Evolutionary conservation across 371 early-diverging fungal genomes (phyloP), one percentile per base, ranked within the genome.

Genomic region (Funneliformis caledonium): DNA sequence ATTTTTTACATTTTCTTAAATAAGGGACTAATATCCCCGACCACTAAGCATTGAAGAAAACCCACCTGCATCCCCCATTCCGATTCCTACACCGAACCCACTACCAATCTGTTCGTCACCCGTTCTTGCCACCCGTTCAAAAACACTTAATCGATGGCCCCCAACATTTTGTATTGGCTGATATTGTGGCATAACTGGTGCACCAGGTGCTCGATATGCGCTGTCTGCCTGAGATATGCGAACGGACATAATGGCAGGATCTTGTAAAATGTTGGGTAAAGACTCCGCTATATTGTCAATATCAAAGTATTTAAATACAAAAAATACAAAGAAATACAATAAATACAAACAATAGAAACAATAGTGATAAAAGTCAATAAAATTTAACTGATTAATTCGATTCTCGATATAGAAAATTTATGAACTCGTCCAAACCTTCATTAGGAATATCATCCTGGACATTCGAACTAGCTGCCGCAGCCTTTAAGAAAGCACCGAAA

Each of bases 201-300:
- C 60, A 12, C 74, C 64, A 26, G 82, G 76, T 62, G 81, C 78
- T 31, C 72, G 75, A 81, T 60, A 73, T 74, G 82, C 67, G n/a
- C 12, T 76, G 16, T 56, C 47, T 2, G 70, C 72, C n/a, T 61
- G 59, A 26, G 86, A 85, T 31, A 90, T 80, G 10, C 88, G 88
- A 45, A 89, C 88, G 1, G 92, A 88, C 92, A 93, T 92, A 50
- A 92, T 92, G 4, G 92, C 93, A 22, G 93, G 93, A 79, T 92
- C 92, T 64, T 91, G 90, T 82, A 92, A 92, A 2, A 89, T 87
- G 42, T 87, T 73, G 11, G 84, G 82, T 37, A 79, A 31, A 42
- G 56, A 14, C 42, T 69, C 79, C n/a, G 56, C 79, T 69, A 31
- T 19, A 70, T 45, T 69, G 52, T 11, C 14, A 31, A 31, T 31